A percentile compares a stretch with the other conserved stretches of the same genome.
Evolutionary conservation across 352 stramenopile species (phyloP).

Genomic region (Blastocystis sp.): DNA sequence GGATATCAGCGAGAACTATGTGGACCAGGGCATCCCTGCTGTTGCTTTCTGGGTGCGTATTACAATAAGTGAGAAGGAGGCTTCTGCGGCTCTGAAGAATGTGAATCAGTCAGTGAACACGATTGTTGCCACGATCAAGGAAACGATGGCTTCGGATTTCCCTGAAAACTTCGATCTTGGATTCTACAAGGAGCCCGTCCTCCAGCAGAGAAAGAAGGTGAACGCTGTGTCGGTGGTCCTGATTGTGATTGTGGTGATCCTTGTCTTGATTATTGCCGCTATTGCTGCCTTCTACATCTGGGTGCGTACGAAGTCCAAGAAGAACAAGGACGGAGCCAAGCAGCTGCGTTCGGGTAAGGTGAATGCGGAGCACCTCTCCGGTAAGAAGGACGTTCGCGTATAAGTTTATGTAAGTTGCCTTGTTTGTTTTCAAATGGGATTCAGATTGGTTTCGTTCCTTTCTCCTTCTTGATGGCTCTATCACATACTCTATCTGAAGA

Average conservation of each 20-base stretch:
- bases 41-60: background rate
- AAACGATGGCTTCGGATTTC: background rate
- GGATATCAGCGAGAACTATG: background rate
- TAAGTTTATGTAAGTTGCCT: background rate
- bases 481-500: no score
- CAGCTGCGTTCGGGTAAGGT: slow-evolving; percentile 4
- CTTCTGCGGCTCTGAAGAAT: background rate
- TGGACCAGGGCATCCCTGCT: background rate
- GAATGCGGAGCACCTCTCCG: slow-evolving; percentile 33
- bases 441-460: no score
- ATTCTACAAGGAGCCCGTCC: background rate
- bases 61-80: background rate
- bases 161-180: background rate
- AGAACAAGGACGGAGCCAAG: slow-evolving; percentile 39
- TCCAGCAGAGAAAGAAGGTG: background rate
- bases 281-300: slow-evolving; percentile 7
- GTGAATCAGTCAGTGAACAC: background rate
- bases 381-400: slow-evolving; percentile 9
- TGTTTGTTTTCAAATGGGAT: no score
- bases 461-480: no score
- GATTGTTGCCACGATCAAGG: background rate
- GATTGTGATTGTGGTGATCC: background rate
- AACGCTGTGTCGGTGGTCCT: background rate
- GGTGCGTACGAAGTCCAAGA: slow-evolving; percentile 9
- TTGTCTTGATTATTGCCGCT: background rate